phyloP scores from a whole-genome alignment of 192 early-diverging fungal species.

The Linnemannia zychae region DNA sequence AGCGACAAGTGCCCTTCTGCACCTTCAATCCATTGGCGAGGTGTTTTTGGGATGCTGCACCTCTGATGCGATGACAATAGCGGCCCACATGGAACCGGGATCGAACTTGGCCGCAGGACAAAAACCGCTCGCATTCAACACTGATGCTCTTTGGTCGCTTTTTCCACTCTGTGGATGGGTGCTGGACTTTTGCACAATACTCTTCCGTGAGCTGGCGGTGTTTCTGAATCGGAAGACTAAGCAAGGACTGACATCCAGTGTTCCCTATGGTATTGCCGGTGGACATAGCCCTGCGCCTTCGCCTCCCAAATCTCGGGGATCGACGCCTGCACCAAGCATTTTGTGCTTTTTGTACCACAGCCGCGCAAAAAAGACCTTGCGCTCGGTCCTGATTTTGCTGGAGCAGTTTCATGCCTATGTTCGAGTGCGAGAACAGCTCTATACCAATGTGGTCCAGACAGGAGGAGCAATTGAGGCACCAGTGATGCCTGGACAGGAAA shows the following conservation, averaged over 20 bases:
- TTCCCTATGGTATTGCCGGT: background rate
- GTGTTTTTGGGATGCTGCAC: constrained; percentile 47
- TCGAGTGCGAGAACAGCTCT: constrained; percentile 28
- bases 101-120: constrained; percentile 21
- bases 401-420: constrained; percentile 42
- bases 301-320: background rate
- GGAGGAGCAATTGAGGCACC: constrained; percentile 22
- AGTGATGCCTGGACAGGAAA: constrained; percentile 17
- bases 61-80: constrained; percentile 29
- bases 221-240: constrained; percentile 42
- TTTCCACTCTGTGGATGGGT: constrained; percentile 50
- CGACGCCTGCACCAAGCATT: constrained; percentile 12
- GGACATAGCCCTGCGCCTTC: constrained; percentile 18
- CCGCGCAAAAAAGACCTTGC: constrained; percentile 42
- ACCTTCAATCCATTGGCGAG: constrained; percentile 55
- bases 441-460: constrained; percentile 18
- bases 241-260: constrained; percentile 6
- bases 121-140: constrained; percentile 36
- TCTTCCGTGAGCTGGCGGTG: constrained; percentile 44
- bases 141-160: constrained; percentile 43
- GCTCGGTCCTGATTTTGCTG: constrained; percentile 35
- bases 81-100: constrained; percentile 31
- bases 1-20: constrained; percentile 31
- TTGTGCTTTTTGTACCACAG: constrained; percentile 47
- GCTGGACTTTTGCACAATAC: constrained; percentile 48